Evolutionary conservation across 768 basidiomycete species (phyloP), one percentile per base, ranked within the genome.

Genomic region (Dentipellis fragilis): DNA sequence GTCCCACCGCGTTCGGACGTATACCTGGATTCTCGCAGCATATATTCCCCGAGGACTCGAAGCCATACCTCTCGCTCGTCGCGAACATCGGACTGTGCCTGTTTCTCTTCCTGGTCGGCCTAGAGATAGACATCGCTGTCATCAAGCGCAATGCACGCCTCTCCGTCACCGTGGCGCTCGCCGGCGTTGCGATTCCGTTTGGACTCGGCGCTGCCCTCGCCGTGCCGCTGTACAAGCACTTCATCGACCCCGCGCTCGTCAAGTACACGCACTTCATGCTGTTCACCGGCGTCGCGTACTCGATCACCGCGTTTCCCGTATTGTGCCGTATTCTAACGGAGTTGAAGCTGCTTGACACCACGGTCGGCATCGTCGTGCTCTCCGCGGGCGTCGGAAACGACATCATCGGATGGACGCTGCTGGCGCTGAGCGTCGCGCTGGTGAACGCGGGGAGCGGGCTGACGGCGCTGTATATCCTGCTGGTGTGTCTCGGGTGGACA

Each of bases 371-470:
- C 57, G 84, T 96, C 22, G 93, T 93, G 1, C 79, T 99, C 19
- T 89, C 89, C 2, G 93, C 94, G 0, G 95, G 94, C 10, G 90
- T 98, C 3, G 91, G 85, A 6, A 87, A 89, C 64, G 89, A 90
- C 67, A 85, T 93, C 58, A 72, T 71, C 9, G 70, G 70, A 0
- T 96, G 94, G 95, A 79, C 79, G 0, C 73, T 97, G 1, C 78
- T 98, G 11, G 94, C 95, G 0, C 75, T 99, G 21, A 89, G 87
- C 48, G 87, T 98, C 6, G 93, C 95, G 0, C 80, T 99, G 16
- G 93, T 94, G 49, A 96, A 94, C 58, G 89, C 93, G 0, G 83
- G 84, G 3, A 79, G 83, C 0, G 93, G 93, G 1, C 71, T 93
- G 0, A 85, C 84, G 0, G 93, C 94, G 0, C 71, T 98, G 1